These are phyloP conservation scores for Asterochloris erici DNA, from an alignment of 139 green algal species.

Conservation along the genomic window DNA sequence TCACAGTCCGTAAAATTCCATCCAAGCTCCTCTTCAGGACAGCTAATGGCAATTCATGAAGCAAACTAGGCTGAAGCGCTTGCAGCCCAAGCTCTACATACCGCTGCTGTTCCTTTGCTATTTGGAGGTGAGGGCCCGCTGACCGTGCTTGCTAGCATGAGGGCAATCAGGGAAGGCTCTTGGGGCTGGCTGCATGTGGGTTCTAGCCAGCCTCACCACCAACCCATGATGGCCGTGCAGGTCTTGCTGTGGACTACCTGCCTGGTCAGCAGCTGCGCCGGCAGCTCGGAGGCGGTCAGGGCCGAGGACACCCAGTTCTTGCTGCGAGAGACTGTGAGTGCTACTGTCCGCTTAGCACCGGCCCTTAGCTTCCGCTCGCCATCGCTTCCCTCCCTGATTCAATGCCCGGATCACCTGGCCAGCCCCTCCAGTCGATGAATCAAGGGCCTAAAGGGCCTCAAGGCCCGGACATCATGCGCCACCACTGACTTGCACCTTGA, in stretches of 20 bases:
- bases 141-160: not conserved
- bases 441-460: not conserved
- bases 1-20: not conserved
- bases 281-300: constrained; percentile 11
- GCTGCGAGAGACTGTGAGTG: constrained; percentile 49
- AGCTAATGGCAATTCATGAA: not conserved
- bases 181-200: not conserved
- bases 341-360: not conserved
- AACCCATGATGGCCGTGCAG: constrained; percentile 20
- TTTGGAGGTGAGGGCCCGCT: constrained; percentile 32
- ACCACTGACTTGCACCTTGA: not conserved
- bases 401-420: not conserved
- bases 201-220: not conserved
- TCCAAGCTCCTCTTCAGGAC: too few relatives aligned
- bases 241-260: constrained; percentile 64
- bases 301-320: constrained; percentile 41
- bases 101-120: constrained; percentile 41
- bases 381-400: not conserved
- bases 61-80: not conserved
- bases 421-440: not conserved
- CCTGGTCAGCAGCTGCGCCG: constrained; percentile 39
- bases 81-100: constrained; percentile 36
- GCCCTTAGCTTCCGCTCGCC: not conserved
- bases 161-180: not conserved
- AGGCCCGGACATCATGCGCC: not conserved